phyloP scores from a whole-genome alignment of 441 rosid genomes.

The Flueggea neowawraea region DNA sequence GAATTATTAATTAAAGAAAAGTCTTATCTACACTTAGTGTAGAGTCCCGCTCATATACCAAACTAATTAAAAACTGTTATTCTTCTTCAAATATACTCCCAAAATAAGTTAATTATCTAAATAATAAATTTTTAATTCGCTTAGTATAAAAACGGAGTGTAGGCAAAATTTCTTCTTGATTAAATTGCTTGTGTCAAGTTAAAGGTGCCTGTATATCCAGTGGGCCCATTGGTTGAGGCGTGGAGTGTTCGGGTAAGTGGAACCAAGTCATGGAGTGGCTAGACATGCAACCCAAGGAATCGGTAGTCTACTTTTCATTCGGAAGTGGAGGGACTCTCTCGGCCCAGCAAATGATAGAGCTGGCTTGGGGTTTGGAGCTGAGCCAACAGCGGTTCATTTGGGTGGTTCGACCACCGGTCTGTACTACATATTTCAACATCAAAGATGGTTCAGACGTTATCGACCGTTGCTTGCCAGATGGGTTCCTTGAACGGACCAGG shows the following conservation, averaged over 20 bases:
- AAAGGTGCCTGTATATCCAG: conserved; percentile 38
- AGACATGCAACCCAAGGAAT: conserved; percentile 38
- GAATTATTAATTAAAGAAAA: too few species aligned
- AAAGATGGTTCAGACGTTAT: conserved; percentile 3
- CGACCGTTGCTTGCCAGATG: conserved; percentile 22
- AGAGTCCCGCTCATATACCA: too few species aligned
- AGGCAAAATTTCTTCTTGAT: too few species aligned
- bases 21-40: too few species aligned
- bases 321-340: conserved; percentile 69
- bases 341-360: conserved; percentile 34
- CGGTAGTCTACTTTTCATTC: conserved; percentile 52
- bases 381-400: conserved; percentile 60
- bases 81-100: too few species aligned
- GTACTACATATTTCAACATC: background rate
- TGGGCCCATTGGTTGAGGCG: conserved; percentile 38
- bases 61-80: too few species aligned
- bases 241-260: conserved; percentile 10
- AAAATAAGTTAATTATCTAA: too few species aligned
- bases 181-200: conserved; percentile 2
- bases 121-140: too few species aligned
- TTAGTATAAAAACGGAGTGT: too few species aligned
- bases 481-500: conserved; percentile 14
- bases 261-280: conserved; percentile 28
- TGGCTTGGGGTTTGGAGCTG: conserved; percentile 56
- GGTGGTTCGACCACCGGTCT: conserved; percentile 37